phyloP scores from a whole-genome alignment of 1,284 basidiomycete species.

The Cutaneotrichosporon sp. region DNA sequence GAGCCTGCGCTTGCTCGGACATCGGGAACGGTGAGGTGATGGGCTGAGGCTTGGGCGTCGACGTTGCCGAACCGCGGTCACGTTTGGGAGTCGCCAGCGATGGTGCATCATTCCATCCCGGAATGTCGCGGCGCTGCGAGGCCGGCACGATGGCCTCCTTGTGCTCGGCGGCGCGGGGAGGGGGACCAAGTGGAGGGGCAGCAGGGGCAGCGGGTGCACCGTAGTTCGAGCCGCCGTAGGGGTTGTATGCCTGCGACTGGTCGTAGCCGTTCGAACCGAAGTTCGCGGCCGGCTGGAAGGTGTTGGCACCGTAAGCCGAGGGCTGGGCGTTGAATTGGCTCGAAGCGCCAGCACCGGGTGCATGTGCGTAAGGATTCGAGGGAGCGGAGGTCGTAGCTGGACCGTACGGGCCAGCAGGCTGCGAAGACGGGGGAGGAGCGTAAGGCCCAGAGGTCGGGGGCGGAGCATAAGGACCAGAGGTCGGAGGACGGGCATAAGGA shows the following conservation, averaged over 20 bases:
- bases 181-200: constrained; percentile 39
- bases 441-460: constrained; percentile 23
- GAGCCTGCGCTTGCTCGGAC: constrained; percentile 38
- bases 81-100: constrained; percentile 55
- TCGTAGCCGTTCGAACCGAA: constrained; percentile 34
- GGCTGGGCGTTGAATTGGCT: constrained; percentile 1
- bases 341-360: constrained; percentile 16
- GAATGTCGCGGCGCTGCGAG: constrained; percentile 59
- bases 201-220: constrained; percentile 40
- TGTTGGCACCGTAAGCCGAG: constrained; percentile 3
- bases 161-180: constrained; percentile 39
- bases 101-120: constrained; percentile 82
- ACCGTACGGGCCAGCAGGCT: constrained; percentile 10
- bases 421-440: constrained; percentile 13
- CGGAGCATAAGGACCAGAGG: constrained; percentile 24
- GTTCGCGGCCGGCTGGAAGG: constrained; percentile 4
- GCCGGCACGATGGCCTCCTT: constrained; percentile 41
- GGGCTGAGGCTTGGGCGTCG: constrained; percentile 60
- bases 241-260: constrained; percentile 32
- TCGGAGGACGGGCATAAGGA: constrained; percentile 18
- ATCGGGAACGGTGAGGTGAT: constrained; percentile 91
- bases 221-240: constrained; percentile 28
- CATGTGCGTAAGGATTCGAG: constrained; percentile 30
- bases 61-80: constrained; percentile 59
- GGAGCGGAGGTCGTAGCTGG: constrained; percentile 5